Percentiles rank a stretch among this genome's conserved stretches.
Conservation (phyloP, 495 filamentous ascomycete genomes). For the Tuber borchii region DNA sequence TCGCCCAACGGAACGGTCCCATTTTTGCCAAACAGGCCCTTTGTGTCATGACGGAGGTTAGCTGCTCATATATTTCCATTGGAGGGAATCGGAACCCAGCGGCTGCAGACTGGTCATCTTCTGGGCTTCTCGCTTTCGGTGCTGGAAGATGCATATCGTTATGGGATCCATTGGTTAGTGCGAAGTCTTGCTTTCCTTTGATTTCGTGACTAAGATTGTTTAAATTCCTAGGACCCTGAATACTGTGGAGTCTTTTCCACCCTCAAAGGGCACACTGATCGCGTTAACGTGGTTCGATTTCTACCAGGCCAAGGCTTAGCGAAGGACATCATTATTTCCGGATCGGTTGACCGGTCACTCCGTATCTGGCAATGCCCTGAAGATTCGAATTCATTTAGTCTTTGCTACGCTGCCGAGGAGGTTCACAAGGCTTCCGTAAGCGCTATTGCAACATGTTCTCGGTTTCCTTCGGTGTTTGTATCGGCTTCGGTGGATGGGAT, state of each 20-base stretch:
- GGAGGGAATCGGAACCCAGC: conserved; percentile 86
- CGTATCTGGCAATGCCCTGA: conserved; percentile 59
- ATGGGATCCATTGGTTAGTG: conserved; percentile 74
- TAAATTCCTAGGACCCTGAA: conserved; percentile 48
- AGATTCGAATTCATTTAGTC: conserved; percentile 36
- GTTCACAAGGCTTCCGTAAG: conserved; percentile 69
- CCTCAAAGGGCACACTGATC: conserved; percentile 72
- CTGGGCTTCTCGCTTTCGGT: conserved; percentile 77
- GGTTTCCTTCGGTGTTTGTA: conserved; percentile 40
- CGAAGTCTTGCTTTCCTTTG: conserved; percentile 8
- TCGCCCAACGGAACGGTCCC: no score
- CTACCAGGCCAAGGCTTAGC: conserved; percentile 50
- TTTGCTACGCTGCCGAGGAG: conserved; percentile 51
- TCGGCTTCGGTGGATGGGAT: conserved; percentile 77
- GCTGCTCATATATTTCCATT: conserved; percentile 63
- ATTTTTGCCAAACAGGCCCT: no score
- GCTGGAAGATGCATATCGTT: conserved; percentile 80
- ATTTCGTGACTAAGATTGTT: conserved; percentile 14
- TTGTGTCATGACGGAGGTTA: conserved; percentile 15
- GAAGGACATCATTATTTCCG: conserved; percentile 60
- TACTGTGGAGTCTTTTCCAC: conserved; percentile 58
- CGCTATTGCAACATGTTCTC: conserved; percentile 54
- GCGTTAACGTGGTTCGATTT: conserved; percentile 79
- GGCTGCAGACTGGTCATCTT: conserved; percentile 79
- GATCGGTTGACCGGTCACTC: conserved; percentile 73